Evolutionary conservation across 305 asterid species (phyloP), one percentile per base, ranked within the genome.

Genomic region (Fraxinus sp.): DNA sequence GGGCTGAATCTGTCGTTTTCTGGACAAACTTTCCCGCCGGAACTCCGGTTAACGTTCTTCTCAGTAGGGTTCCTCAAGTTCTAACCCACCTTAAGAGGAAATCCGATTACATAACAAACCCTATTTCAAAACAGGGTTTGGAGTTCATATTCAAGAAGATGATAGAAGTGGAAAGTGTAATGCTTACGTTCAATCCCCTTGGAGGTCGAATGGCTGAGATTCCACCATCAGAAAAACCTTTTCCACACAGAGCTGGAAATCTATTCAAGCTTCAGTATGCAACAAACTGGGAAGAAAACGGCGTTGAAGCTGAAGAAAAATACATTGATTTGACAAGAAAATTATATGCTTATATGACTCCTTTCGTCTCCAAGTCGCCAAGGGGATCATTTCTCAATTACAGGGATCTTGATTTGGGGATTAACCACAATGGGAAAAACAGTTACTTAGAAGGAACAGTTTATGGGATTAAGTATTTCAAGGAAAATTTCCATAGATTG

Each of bases 341-440:
- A 7, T 35, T 83, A 1, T 71, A 83, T 46, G 57, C 36, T 14
- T 59, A 30, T 32, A 79, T 83, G 80, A 83, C 83, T 39, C 86
- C 83, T 0, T 85, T 80, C 20, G 88, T 83, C 22, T 85, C 86
- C 22, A 85, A 78, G 43, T 77, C 20, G 28, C 88, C 88, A 59
- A 83, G 88, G 37, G 79, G 26, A 66, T 79, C 88, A 5, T 87
- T 75, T 33, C 49, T 87, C 4, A 83, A 81, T 36, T 87, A 85
- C 22, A 85, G 88, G 32, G 90, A 85, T 70, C 18, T 83, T 22
- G 90, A 87, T 37, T 33, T 83, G 32, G 90, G 90, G 22, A 79
- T 75, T 3, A 81, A 74, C 13, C 57, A 85, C 32, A 81, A 83
- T 59, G 88, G 84, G 2, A 20, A 16, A 1, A 75, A 64, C 0